These are phyloP conservation scores for Colletotrichum melonis DNA, from an alignment of 2,329 filamentous ascomycete species.

Conservation along the genomic window DNA sequence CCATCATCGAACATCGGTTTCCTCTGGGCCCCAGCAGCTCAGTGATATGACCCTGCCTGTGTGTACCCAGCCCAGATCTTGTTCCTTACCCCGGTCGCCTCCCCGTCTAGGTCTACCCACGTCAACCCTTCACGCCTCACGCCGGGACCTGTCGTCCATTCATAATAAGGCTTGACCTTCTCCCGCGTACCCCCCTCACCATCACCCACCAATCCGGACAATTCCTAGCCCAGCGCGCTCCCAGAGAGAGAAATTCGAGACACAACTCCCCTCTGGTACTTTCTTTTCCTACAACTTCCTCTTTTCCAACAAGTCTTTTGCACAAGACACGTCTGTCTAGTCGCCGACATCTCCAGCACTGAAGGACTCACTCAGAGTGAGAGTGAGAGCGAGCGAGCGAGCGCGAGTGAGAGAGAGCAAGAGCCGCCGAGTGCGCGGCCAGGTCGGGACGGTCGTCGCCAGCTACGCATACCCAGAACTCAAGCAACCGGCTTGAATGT, in stretches of 20 bases:
- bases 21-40: conserved; percentile 22
- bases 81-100: conserved; percentile 32
- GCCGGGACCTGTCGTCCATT: conserved; percentile 36
- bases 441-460: conserved; percentile 23
- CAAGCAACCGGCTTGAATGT: conserved; percentile 27
- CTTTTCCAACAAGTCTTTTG: conserved; percentile 18
- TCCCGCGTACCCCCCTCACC: conserved; percentile 35
- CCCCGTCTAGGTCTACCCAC: conserved; percentile 31
- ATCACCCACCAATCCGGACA: conserved; percentile 35
- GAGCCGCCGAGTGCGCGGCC: conserved; percentile 20
- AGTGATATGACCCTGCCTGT: conserved; percentile 35
- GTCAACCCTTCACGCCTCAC: conserved; percentile 35
- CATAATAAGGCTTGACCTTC: conserved; percentile 37
- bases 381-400: background rate
- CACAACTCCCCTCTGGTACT: conserved; percentile 34
- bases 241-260: conserved; percentile 36
- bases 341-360: conserved; percentile 1
- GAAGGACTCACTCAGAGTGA: background rate
- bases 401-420: background rate
- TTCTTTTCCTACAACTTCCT: conserved; percentile 33
- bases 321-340: conserved; percentile 11
- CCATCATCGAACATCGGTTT: conserved; percentile 33
- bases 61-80: conserved; percentile 36
- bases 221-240: conserved; percentile 26
- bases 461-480: conserved; percentile 10